These are phyloP conservation scores for Arthromyces matolae DNA, from an alignment of 768 basidiomycete species.

Conservation along the genomic window DNA sequence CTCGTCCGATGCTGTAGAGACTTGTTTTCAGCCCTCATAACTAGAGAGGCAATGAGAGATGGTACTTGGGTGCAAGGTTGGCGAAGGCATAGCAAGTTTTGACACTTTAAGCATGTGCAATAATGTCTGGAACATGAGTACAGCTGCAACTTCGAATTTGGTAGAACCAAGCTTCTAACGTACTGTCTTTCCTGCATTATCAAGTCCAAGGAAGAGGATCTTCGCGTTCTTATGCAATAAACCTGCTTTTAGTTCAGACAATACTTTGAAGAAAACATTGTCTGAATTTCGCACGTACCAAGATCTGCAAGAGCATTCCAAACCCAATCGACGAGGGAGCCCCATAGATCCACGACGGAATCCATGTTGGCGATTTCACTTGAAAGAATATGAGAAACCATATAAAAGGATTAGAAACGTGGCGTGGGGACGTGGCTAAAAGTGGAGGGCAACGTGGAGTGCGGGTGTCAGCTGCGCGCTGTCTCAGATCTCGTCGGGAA, in stretches of 20 bases:
- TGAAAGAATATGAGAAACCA: not conserved
- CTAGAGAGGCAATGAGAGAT: conserved; percentile 12
- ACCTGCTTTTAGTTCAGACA: conserved; percentile 59
- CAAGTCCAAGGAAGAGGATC: conserved; percentile 97
- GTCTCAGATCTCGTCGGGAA: conserved; percentile 6
- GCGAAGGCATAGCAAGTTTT: conserved; percentile 92
- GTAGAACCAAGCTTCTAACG: conserved; percentile 21
- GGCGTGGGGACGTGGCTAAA: not conserved
- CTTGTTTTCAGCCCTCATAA: not conserved
- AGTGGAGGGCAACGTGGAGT: not conserved
- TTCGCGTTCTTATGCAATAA: conserved; percentile 97
- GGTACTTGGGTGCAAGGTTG: conserved; percentile 95
- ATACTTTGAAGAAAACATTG: too few relatives aligned
- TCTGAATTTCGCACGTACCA: conserved; percentile 50
- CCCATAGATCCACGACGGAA: conserved; percentile 26
- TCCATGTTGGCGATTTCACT: not conserved
- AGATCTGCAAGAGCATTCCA: conserved; percentile 93
- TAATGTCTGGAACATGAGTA: conserved; percentile 58
- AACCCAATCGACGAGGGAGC: conserved; percentile 92
- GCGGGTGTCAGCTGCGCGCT: not conserved
- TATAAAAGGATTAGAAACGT: not conserved
- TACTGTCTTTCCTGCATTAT: conserved; percentile 99
- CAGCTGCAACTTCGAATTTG: not conserved
- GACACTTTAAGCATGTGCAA: conserved; percentile 99
- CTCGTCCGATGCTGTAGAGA: conserved; percentile 86